A percentile compares a stretch with the other conserved stretches of the same genome.
Evolutionary conservation across 768 basidiomycete species (phyloP).

Genomic region (Rhodotorula diobovata): DNA sequence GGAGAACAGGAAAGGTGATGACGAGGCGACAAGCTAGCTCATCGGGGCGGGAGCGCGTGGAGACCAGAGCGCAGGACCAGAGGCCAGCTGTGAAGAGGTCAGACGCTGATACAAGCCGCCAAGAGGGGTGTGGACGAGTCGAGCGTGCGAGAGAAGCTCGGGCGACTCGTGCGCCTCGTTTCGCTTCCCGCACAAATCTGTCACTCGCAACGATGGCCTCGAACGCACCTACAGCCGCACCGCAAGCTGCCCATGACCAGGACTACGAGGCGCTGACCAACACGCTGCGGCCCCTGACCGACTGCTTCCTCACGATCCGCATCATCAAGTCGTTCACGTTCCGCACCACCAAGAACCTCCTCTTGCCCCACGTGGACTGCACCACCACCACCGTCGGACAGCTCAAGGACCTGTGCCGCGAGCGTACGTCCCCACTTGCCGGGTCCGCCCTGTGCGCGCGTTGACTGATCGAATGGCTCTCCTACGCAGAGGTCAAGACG

Average conservation of each 20-base stretch:
- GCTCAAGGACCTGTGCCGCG: conserved; percentile 66
- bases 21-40: too few relatives aligned
- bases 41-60: too few relatives aligned
- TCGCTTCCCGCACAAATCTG: too few relatives aligned
- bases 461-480: conserved; percentile 1
- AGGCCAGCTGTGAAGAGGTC: too few relatives aligned
- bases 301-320: conserved; percentile 81
- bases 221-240: neutral
- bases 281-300: conserved; percentile 61
- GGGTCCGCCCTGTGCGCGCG: neutral
- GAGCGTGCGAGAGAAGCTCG: too few relatives aligned
- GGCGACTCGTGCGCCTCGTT: too few relatives aligned
- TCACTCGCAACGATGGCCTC: too few relatives aligned
- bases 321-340: conserved; percentile 93
- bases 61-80: too few relatives aligned
- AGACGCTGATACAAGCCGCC: too few relatives aligned
- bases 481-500: conserved; percentile 62
- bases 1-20: too few relatives aligned
- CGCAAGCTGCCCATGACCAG: neutral
- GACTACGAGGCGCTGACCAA: conserved; percentile 56
- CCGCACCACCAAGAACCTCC: conserved; percentile 79
- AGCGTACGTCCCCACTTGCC: conserved; percentile 54
- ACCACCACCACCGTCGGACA: conserved; percentile 69
- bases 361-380: conserved; percentile 76
- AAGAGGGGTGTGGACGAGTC: too few relatives aligned